These are phyloP conservation scores for Sugiyamaella xylanicola DNA, from an alignment of 1,139 yeast genomes.

Conservation along the genomic window DNA sequence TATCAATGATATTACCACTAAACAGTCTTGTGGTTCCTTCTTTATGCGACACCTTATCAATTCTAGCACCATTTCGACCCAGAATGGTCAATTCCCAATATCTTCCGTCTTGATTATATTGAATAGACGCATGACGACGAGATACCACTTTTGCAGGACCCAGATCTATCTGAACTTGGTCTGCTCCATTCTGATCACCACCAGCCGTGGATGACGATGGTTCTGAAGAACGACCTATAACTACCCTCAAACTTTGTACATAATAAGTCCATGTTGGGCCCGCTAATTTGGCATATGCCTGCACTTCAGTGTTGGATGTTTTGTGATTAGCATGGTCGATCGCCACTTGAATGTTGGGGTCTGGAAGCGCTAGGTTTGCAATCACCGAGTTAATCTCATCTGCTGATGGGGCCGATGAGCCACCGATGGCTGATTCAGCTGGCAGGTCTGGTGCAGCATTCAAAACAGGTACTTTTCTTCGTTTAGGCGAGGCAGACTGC, in stretches of 20 bases:
- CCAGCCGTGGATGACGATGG: slow-evolving; percentile 30
- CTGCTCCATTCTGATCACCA: slow-evolving; percentile 36
- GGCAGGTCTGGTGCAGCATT: slow-evolving; percentile 1
- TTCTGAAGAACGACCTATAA: slow-evolving; percentile 78
- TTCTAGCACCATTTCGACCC: slow-evolving; percentile 92
- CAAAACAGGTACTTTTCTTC: slow-evolving; percentile 19
- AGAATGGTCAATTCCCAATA: slow-evolving; percentile 82
- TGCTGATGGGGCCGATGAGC: slow-evolving; percentile 22
- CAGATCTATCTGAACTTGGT: slow-evolving; percentile 77
- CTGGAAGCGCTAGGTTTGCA: slow-evolving; percentile 49
- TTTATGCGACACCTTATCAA: slow-evolving; percentile 62
- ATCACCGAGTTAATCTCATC: slow-evolving; percentile 52
- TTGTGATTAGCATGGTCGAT: slow-evolving; percentile 63
- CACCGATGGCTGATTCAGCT: not conserved
- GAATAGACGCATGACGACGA: slow-evolving; percentile 82
- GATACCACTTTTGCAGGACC: slow-evolving; percentile 97
- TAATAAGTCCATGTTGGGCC: slow-evolving; percentile 95
- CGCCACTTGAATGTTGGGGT: slow-evolving; percentile 48
- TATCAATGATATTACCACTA: slow-evolving; percentile 86
- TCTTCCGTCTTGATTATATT: slow-evolving; percentile 71
- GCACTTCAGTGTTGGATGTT: slow-evolving; percentile 80
- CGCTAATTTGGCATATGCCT: slow-evolving; percentile 94
- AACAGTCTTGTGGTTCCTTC: slow-evolving; percentile 55
- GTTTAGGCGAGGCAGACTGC: slow-evolving; percentile 18
- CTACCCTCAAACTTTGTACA: slow-evolving; percentile 74